These are phyloP conservation scores for Neurospora sublineolata DNA, from an alignment of 495 filamentous ascomycete genomes.

Conservation along the genomic window DNA sequence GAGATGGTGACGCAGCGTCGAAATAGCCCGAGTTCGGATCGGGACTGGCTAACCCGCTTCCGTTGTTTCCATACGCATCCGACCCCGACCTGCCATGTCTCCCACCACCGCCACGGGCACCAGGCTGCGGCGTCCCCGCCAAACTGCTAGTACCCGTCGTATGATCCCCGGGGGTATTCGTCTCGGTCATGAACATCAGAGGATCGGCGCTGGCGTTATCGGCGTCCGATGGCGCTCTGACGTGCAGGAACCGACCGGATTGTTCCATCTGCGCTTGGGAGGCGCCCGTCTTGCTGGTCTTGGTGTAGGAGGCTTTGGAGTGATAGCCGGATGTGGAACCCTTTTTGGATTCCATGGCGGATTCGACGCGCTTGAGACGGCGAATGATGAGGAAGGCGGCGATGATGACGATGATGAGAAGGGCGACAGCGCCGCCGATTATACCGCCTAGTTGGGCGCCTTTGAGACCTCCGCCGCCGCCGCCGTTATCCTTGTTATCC, in stretches of 20 bases:
- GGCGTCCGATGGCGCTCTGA: slow-evolving; percentile 5
- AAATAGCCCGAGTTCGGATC: slow-evolving; percentile 24
- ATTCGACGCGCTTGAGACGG: slow-evolving; percentile 24
- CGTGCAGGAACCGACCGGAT: slow-evolving; percentile 12
- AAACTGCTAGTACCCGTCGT: slow-evolving; percentile 1
- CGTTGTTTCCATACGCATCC: neutral
- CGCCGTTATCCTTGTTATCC: neutral
- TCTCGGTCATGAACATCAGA: slow-evolving; percentile 7
- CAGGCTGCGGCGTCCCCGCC: slow-evolving; percentile 6
- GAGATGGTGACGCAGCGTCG: slow-evolving; percentile 8
- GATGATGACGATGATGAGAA: slow-evolving; percentile 25
- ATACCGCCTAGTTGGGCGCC: slow-evolving; percentile 30
- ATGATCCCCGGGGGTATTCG: neutral
- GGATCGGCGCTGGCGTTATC: slow-evolving; percentile 17
- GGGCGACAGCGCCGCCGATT: slow-evolving; percentile 28
- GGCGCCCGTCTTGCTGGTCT: neutral
- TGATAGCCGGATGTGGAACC: slow-evolving; percentile 17
- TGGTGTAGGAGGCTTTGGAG: slow-evolving; percentile 4
- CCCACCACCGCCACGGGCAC: neutral
- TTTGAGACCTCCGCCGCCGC: slow-evolving; percentile 18
- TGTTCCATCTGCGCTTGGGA: slow-evolving; percentile 16
- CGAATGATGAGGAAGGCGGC: slow-evolving; percentile 29
- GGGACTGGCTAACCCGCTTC: slow-evolving; percentile 18
- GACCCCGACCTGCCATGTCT: slow-evolving; percentile 15
- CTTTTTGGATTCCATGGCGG: slow-evolving; percentile 20